phyloP scores from a whole-genome alignment of 2,329 filamentous ascomycete species.

The Cladosporium oxysporum region DNA sequence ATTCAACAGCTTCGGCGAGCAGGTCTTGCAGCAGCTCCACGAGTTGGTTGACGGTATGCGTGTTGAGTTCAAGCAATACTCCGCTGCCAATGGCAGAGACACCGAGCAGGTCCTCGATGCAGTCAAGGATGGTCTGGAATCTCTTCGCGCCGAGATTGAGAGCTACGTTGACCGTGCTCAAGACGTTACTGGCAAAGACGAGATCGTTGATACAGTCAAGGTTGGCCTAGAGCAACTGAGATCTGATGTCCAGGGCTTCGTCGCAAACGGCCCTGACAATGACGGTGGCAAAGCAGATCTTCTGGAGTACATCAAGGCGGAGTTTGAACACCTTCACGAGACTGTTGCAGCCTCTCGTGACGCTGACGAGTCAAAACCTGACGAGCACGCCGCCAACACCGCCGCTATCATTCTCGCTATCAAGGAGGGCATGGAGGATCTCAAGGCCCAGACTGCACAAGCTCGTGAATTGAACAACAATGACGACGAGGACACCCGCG shows the following conservation, averaged over 20 bases:
- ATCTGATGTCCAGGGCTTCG: conserved; percentile 58
- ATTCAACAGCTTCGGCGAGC: conserved; percentile 56
- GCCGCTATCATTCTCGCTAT: conserved; percentile 36
- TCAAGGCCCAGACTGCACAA: conserved; percentile 29
- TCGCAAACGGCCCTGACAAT: conserved; percentile 45
- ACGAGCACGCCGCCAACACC: conserved; percentile 24
- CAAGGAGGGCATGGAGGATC: conserved; percentile 36
- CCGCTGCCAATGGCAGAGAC: conserved; percentile 74
- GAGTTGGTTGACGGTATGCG: conserved; percentile 63
- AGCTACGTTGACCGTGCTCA: conserved; percentile 73
- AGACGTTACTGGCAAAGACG: conserved; percentile 71
- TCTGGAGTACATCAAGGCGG: conserved; percentile 54
- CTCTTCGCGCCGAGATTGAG: conserved; percentile 77
- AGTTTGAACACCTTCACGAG: conserved; percentile 63
- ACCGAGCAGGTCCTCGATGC: conserved; percentile 88
- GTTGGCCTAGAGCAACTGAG: conserved; percentile 66
- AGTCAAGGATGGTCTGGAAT: conserved; percentile 83
- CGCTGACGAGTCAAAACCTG: conserved; percentile 22
- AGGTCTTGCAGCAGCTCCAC: conserved; percentile 62
- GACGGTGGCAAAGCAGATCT: conserved; percentile 49
- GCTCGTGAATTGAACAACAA: conserved; percentile 3
- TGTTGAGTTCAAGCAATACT: conserved; percentile 72
- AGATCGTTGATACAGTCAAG: conserved; percentile 70
- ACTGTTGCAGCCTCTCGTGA: conserved; percentile 48
- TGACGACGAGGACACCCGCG: conserved; percentile 26